A percentile compares a stretch with the other conserved stretches of the same genome.
Conservation (phyloP, 2,329 filamentous ascomycete species). For the Trichoderma sp. region DNA sequence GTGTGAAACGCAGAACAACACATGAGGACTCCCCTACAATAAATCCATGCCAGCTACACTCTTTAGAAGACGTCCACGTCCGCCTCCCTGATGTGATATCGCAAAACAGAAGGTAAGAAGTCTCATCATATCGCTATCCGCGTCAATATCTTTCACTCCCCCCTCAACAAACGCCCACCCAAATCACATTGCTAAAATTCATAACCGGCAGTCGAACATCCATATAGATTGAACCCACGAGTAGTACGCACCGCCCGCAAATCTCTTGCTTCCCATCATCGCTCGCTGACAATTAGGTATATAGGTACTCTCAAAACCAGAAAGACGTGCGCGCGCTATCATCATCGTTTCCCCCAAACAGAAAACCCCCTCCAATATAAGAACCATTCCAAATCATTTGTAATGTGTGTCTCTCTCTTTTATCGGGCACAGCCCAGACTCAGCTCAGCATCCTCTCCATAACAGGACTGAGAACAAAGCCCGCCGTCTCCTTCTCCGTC, state of each 20-base stretch:
- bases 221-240: background rate
- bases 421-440: constrained; percentile 18
- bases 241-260: no score
- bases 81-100: background rate
- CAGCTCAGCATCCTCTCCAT: constrained; percentile 55
- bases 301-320: no score
- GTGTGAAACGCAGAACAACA: background rate
- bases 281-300: no score
- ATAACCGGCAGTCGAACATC: background rate
- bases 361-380: no score
- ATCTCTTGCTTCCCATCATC: no score
- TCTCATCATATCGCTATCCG: constrained; percentile 18
- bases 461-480: constrained; percentile 39
- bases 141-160: background rate
- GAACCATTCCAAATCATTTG: no score
- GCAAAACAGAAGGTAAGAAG: background rate
- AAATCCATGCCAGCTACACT: no score
- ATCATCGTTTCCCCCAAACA: no score
- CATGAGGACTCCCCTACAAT: background rate
- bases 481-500: constrained; percentile 48
- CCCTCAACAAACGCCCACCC: constrained; percentile 5
- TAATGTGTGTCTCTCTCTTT: no score
- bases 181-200: background rate
- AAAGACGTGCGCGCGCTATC: no score
- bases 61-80: no score